Evolutionary conservation across 805 yeast genomes (phyloP).

Genomic region (Metschnikowia dekortorum): DNA sequence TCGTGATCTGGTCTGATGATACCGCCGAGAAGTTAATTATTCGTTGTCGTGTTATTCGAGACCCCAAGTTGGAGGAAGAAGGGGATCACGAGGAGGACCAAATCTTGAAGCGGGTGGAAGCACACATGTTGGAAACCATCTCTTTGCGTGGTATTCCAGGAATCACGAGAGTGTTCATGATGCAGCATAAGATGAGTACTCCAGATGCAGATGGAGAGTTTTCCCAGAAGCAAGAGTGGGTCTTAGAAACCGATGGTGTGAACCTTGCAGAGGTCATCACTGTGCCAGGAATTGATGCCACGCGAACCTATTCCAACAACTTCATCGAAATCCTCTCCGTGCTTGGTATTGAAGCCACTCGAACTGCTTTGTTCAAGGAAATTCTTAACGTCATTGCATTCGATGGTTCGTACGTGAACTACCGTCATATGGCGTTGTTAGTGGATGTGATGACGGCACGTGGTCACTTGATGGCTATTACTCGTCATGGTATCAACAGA

Average conservation of each 20-base stretch:
- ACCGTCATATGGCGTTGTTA: conserved; percentile 95
- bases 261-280: conserved; percentile 92
- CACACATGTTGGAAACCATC: conserved; percentile 92
- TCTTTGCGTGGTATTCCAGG: conserved; percentile 95
- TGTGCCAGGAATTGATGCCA: conserved; percentile 89
- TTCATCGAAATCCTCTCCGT: conserved; percentile 94
- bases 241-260: conserved; percentile 97
- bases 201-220: conserved; percentile 84
- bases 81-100: conserved; percentile 96
- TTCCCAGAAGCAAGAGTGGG: conserved; percentile 93
- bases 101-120: conserved; percentile 89
- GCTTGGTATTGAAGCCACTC: conserved; percentile 96
- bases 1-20: conserved; percentile 99
- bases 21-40: conserved; percentile 94
- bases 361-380: conserved; percentile 90
- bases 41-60: conserved; percentile 98
- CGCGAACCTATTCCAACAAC: conserved; percentile 90
- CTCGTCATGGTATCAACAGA: conserved; percentile 99
- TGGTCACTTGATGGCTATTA: conserved; percentile 97
- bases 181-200: conserved; percentile 69
- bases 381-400: conserved; percentile 96
- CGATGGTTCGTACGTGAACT: conserved; percentile 98
- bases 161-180: conserved; percentile 85
- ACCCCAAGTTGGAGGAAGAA: conserved; percentile 92
- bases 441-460: conserved; percentile 98